These are phyloP conservation scores for Trichoderma breve DNA, from an alignment of 2,329 filamentous ascomycete species.

Conservation along the genomic window DNA sequence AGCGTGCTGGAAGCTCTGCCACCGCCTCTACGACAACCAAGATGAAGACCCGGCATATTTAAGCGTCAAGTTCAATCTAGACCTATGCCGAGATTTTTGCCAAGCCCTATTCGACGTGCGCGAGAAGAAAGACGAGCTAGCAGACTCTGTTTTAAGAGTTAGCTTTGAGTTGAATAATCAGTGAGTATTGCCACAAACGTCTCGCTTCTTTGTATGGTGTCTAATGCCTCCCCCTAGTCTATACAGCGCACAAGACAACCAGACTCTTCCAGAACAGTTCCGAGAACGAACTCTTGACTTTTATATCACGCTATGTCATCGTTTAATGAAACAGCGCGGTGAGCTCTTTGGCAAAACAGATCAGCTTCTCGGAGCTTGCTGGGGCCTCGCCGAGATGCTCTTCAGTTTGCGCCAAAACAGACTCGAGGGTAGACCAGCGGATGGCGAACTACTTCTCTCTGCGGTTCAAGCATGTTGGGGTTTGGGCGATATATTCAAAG, in stretches of 20 bases:
- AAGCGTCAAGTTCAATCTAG: constrained; percentile 71
- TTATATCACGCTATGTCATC: constrained; percentile 89
- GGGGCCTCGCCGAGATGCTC: constrained; percentile 88
- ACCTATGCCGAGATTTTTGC: constrained; percentile 88
- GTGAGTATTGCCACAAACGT: constrained; percentile 39
- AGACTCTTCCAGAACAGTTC: constrained; percentile 79
- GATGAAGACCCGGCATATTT: constrained; percentile 66
- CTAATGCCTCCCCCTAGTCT: constrained; percentile 49
- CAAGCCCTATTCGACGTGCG: constrained; percentile 87
- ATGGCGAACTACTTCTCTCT: constrained; percentile 82
- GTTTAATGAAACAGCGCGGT: constrained; percentile 90
- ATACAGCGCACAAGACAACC: constrained; percentile 82
- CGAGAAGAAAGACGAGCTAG: constrained; percentile 70
- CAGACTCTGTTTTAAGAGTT: constrained; percentile 84
- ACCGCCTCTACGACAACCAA: constrained; percentile 79
- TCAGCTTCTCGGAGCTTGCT: constrained; percentile 79
- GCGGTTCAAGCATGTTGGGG: constrained; percentile 95
- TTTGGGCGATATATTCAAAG: constrained; percentile 86
- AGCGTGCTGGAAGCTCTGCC: constrained; percentile 89
- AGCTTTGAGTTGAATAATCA: constrained; percentile 97
- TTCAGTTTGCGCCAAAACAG: constrained; percentile 84
- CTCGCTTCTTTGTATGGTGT: not conserved
- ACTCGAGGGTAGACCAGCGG: constrained; percentile 67
- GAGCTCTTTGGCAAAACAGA: constrained; percentile 79
- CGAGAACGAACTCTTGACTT: constrained; percentile 89